Evolutionary conservation across 2,329 filamentous ascomycete species (phyloP), one percentile per base, ranked within the genome.

Genomic region (Penicillium frequentans): DNA sequence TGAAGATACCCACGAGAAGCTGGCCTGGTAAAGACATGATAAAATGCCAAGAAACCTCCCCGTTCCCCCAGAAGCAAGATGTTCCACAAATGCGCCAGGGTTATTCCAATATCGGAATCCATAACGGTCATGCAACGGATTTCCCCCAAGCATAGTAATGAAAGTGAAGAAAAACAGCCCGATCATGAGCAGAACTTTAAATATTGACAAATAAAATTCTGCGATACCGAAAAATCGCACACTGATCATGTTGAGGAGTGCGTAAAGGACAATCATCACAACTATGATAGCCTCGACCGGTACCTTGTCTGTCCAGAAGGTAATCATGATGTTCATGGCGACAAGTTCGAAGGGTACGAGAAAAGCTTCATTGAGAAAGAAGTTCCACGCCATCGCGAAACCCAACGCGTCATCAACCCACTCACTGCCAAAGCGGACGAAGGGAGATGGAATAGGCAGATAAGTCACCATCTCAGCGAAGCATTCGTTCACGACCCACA

Each of bases 71-170:
- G 78, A 77, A 10, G 79, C 81, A 63, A 88, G 85, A 43, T 88
- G 80, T 58, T 86, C 81, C 5, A 83, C 82, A 67, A 92, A 91
- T 0, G 88, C 79, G 0, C 89, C 71, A 29, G 27, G 27, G 27
- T 29, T 11, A 29, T 29, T 1, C 27, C 27, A 89, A 66, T 86
- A 84, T 16, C 86, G 81, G 68, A 92, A 92, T 0, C 89, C 89
- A 60, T 90, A 89, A 0, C 81, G 77, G 64, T 91, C 87, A 50
- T 84, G 79, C 1, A 84, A 70, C 0, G 90, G 90, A 65, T 93
- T 93, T 2, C 88, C 90, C 8, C 90, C 90, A 0, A 93, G 78
- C 86, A 93, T 92, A 56, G 87, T 86, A 58, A 95, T 79, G 65
- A 95, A 90, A 2, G 90, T 92, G 49, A 67, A 72, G 24, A 66